Conservation (phyloP, 257 asterid genomes). For the Ocimum tenuiflorum region DNA sequence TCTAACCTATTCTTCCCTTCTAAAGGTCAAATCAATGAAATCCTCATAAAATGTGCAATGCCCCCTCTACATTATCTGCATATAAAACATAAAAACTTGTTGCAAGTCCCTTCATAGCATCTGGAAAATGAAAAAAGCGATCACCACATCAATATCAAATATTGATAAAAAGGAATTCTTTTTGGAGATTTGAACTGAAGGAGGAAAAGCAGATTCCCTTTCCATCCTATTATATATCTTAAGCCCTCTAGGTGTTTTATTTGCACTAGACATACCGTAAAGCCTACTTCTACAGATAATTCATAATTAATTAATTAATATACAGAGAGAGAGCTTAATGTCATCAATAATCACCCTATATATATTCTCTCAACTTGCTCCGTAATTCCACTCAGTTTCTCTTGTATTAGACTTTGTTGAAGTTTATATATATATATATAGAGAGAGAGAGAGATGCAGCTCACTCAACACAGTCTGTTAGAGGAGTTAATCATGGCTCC, state of each 20-base stretch:
- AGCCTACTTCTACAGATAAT: not conserved
- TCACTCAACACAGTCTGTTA: constrained; percentile 34
- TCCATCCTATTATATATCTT: constrained; percentile 25
- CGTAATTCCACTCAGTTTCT: not conserved
- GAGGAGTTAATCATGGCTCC: constrained; percentile 53
- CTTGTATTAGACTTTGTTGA: not conserved
- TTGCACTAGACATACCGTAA: constrained; percentile 4
- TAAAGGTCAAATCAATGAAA: no score
- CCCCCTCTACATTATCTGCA: no score
- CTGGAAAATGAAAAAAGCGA: not conserved
- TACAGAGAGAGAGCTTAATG: not conserved
- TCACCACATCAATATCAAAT: no score
- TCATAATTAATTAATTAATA: no score
- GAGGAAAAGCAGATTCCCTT: constrained; percentile 35
- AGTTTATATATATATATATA: no score
- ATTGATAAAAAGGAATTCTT: not conserved
- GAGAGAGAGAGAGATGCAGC: constrained; percentile 43
- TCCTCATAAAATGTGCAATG: no score
- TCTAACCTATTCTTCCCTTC: no score
- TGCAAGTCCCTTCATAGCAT: no score
- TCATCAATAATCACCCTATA: constrained; percentile 17
- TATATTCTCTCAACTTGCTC: constrained; percentile 16
- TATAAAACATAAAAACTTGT: no score
- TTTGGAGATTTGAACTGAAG: not conserved
- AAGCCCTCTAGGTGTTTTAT: constrained; percentile 33